Evolutionary conservation across 176 grass and related monocot genomes (phyloP), one percentile per base, ranked within the genome.

Genomic region (Canna indica): DNA sequence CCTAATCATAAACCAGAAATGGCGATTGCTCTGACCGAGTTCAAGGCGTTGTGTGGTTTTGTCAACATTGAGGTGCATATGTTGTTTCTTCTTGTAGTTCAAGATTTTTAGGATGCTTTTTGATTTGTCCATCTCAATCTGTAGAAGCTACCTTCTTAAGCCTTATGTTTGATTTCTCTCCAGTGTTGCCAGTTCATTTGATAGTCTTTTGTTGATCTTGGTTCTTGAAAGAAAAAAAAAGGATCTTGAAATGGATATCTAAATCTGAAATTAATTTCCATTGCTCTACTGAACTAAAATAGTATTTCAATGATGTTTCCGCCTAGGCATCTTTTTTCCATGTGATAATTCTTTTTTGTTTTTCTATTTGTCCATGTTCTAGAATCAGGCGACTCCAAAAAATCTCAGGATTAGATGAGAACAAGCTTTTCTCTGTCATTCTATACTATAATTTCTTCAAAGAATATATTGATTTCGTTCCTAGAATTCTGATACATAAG

Each of bases 1-100:
- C 72, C 46, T 47, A 99, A 93, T 73, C 89, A 99, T 75, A 99
- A 99, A 78, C 94, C 94, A 9, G 94, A 99, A 71, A 90, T 99
- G 94, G 89, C 94, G 41, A 87, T 99, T 73, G 94, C 89, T 66
- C 17, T 99, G 77, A 93, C 94, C 0, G 86, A 99, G 46, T 99
- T 99, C 83, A 90, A 80, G 56, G 89, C 86, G 26, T 75, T 99
- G 17, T 97, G 90, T 76, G 94, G 94, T 74, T 97, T 97, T 47
- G 84, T 84, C 42, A 76, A 64, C 32, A 75, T 83, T 57, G 53
- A 97, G 84, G 94, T 92, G 69, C 72, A 52, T 72, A n/a, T 58
- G 16, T 29, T 35, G 27, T 29, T 47, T 44, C 67, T 47, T 31
- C 5, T 70, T 15, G 22, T 70, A 50, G 0, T 32, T 48, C 25